phyloP scores from a whole-genome alignment of 345 rosid genomes.

The Limnanthes douglasii region DNA sequence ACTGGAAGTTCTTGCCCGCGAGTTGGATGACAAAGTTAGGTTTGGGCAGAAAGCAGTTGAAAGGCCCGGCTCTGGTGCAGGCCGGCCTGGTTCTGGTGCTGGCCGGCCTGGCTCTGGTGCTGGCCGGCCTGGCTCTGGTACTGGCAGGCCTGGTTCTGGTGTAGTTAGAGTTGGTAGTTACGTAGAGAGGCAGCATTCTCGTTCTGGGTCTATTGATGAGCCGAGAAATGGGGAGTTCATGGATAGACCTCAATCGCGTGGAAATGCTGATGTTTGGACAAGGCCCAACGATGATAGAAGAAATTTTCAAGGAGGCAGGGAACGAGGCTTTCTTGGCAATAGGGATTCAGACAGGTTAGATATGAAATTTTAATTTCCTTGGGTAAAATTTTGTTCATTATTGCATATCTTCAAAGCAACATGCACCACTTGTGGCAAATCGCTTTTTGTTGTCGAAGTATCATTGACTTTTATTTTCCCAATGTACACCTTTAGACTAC shows the following conservation, averaged over 20 bases:
- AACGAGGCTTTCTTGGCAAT: conserved; percentile 59
- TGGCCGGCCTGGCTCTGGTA: conserved; percentile 70
- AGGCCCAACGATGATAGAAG: conserved; percentile 62
- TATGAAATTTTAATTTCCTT: conserved; percentile 1
- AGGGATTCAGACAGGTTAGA: conserved; percentile 62
- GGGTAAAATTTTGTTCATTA: neutral
- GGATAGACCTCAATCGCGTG: conserved; percentile 79
- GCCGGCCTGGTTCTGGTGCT: conserved; percentile 47
- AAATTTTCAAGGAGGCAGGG: conserved; percentile 67
- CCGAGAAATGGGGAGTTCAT: conserved; percentile 45
- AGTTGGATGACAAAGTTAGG: conserved; percentile 68
- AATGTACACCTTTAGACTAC: too few relatives aligned
- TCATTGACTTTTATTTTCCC: too few relatives aligned
- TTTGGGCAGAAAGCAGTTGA: conserved; percentile 64
- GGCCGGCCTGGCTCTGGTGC: conserved; percentile 41
- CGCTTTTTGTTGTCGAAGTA: neutral
- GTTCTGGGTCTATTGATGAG: conserved; percentile 60
- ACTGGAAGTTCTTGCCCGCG: conserved; percentile 41
- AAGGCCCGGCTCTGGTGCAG: conserved; percentile 17
- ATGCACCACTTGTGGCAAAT: neutral
- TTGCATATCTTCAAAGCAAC: neutral
- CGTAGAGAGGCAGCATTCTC: conserved; percentile 77
- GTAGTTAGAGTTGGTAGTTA: conserved; percentile 44
- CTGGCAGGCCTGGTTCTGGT: conserved; percentile 59
- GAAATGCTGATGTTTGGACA: conserved; percentile 49